Evolutionary conservation across 2,329 filamentous ascomycete genomes (phyloP), one percentile per base, ranked within the genome.

Genomic region (Dryadomyces quercus-mongolicae): DNA sequence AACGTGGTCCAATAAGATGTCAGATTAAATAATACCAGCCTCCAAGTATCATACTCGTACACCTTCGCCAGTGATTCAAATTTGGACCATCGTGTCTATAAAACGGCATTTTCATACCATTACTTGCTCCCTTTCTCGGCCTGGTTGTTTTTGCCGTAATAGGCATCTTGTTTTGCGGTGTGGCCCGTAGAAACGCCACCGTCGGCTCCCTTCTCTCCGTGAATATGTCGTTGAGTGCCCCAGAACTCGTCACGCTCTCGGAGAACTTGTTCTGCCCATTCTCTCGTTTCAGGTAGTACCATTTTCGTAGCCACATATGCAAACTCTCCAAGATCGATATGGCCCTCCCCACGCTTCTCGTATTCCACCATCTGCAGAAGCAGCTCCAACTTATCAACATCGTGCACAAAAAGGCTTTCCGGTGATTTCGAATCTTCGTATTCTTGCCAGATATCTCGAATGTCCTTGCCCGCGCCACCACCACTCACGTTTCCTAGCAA

Each of bases 311-410:
- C 80, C 2, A 96, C 93, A 65, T 86, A 85, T 0, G 82, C 79
- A 62, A 98, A 97, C 71, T 98, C 93, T 52, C 85, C 81, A 51
- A 98, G 72, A 67, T 97, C 89, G 43, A 89, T 68, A 59, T 72
- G 70, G 12, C 54, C 80, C 54, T 82, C 70, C 51, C 81, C 75
- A 13, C 76, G 71, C 62, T 86, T 84, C 78, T 98, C 93, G 65
- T 98, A 98, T 69, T 98, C 93, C 34, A 95, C 74, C 87, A 96
- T 96, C 73, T 98, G 93, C 64, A 95, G 72, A 57, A 98, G 71
- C 60, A 98, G 74, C 72, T 98, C 93, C 68, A 98, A 83, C 82
- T 97, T 97, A 71, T 98, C 93, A 56, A 98, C 81, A 67, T 98
- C 93, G 67, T 98, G 93, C 46, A 98, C 93, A 59, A 92, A 97